Evolutionary conservation across 2,329 filamentous ascomycete species (phyloP).

Genomic region (Emergomyces africanus): DNA sequence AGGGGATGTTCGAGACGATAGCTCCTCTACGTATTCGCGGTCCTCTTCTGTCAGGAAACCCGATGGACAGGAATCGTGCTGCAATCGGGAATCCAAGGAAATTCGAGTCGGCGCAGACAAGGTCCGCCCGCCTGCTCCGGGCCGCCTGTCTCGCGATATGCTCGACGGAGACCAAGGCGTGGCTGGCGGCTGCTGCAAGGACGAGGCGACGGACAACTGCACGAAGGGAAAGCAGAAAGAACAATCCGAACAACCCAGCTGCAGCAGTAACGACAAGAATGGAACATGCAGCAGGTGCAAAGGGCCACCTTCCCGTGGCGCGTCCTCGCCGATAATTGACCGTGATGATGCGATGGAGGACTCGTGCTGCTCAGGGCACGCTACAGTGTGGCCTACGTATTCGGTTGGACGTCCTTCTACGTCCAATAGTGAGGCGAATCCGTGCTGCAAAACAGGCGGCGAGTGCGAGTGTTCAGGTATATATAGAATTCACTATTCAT

Average conservation of each 20-base stretch:
- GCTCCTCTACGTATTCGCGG: neutral
- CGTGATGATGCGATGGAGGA: neutral
- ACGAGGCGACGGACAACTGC: neutral
- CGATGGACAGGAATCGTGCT: neutral
- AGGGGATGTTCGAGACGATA: neutral
- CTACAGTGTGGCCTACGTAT: neutral
- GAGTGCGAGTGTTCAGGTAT: neutral
- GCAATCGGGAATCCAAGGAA: neutral
- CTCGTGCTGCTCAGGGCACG: neutral
- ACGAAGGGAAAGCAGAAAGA: neutral
- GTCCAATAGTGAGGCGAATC: neutral
- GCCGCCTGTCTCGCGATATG: neutral
- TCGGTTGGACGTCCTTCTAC: neutral
- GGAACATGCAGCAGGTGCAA: neutral
- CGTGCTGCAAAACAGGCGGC: neutral
- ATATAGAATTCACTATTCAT: neutral
- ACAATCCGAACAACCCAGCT: neutral
- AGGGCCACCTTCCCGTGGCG: neutral
- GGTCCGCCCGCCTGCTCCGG: neutral
- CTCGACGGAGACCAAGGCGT: neutral
- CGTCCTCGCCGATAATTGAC: neutral
- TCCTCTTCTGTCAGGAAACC: neutral
- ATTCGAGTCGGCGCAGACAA: neutral
- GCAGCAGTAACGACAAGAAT: neutral
- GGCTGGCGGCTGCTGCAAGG: neutral